Base-by-base conservation (phyloP, 768 basidiomycete species). In the Leucogyrophana mollusca region DNA sequence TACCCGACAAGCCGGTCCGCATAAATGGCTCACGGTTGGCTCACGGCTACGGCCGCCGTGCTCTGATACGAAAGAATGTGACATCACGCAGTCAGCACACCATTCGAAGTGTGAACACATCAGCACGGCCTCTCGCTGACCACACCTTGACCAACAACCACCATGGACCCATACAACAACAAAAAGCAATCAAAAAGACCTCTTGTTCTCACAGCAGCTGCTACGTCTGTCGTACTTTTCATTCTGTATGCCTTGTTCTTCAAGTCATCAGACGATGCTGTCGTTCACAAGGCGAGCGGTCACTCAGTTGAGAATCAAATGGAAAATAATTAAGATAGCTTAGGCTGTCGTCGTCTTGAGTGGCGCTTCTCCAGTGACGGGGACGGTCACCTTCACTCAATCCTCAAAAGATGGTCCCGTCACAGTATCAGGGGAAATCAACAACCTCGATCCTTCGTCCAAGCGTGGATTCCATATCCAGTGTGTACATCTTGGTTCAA, bases 401-500 rank as follows among this genome's bases (percentile, higher is more conserved):
- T 44, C 69, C 2, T 59, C 69, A 14, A 61, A 64, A 50, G 60
- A 58, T 45, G 76, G 73, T 2, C 75, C 80, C 20, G 84, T 88
- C 40, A 78, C 68, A 11, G 66, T 92, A 33, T 76, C 76, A 9
- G 87, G 87, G 21, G 71, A 77, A 43, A 69, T 93, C 51, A 72
- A 67, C 46, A 77, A 77, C 50, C 73, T 92, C 36, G 75, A 79
- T 51, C 70, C 81, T 4, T 73, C 73, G 40, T 71, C 82, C 4
- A 59, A 71, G 48, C 77, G 83, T 27, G 90, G 90, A 4, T 88
- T 91, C 70, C 90, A 92, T 66, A 69, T 93, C 46, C 90, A 93
- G 87, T 88, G 53, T 47, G 83, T 70, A 16, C 20, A n/a, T 39
- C 40, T 27, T 21, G 18, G 21, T 34, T 20, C n/a, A 22, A 23